phyloP scores from a whole-genome alignment of 768 basidiomycete genomes.

The Strobilomyces echinocephalus region DNA sequence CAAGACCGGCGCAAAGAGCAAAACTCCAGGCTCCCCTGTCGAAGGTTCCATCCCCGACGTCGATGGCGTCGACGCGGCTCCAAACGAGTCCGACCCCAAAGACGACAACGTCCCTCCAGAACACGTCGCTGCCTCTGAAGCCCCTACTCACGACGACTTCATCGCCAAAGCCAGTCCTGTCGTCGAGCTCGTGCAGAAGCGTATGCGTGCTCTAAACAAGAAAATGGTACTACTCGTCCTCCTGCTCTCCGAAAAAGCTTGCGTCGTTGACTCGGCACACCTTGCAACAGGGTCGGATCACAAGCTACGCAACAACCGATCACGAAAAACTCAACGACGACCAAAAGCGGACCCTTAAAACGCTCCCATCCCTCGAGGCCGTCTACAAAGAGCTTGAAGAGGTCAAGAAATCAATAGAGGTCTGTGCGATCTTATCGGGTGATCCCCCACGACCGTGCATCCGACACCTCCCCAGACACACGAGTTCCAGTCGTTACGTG shows the following conservation, averaged over 20 bases:
- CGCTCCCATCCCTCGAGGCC: constrained; percentile 72
- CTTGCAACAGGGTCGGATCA: constrained; percentile 58
- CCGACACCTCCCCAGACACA: constrained; percentile 39
- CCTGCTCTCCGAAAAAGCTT: neutral
- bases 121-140: constrained; percentile 37
- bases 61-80: constrained; percentile 53
- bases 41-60: constrained; percentile 40
- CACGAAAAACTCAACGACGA: constrained; percentile 80
- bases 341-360: constrained; percentile 70
- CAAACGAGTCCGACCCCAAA: constrained; percentile 42
- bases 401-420: constrained; percentile 81
- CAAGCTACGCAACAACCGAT: constrained; percentile 62
- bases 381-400: constrained; percentile 79
- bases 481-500: constrained; percentile 59
- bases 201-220: constrained; percentile 71
- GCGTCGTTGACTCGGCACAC: constrained; percentile 9
- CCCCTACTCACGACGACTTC: constrained; percentile 41
- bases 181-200: constrained; percentile 74
- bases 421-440: constrained; percentile 40
- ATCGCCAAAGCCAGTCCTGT: constrained; percentile 58
- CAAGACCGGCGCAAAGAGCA: constrained; percentile 48
- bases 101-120: constrained; percentile 47
- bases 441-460: neutral
- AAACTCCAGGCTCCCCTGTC: constrained; percentile 44
- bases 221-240: constrained; percentile 59